A percentile compares a stretch with the other conserved stretches of the same genome.
Evolutionary conservation across 2,329 filamentous ascomycete species (phyloP).

Genomic region (Talaromyces amestolkiae): DNA sequence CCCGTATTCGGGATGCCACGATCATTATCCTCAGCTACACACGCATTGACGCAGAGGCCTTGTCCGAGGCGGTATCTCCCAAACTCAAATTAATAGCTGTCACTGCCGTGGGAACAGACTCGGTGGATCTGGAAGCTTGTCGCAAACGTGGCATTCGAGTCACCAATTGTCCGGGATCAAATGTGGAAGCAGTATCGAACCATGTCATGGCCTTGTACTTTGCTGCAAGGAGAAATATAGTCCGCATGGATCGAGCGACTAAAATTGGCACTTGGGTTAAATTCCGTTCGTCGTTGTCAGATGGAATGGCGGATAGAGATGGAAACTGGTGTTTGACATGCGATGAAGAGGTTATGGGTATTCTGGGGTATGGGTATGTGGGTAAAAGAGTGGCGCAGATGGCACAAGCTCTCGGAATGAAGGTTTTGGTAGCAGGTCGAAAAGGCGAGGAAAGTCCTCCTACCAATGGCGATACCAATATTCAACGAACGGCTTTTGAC

Average conservation of each 20-base stretch:
- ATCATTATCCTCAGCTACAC: constrained; percentile 45
- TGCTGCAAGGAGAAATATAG: constrained; percentile 44
- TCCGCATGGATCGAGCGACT: constrained; percentile 37
- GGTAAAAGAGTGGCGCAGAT: constrained; percentile 49
- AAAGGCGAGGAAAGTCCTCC: constrained; percentile 31
- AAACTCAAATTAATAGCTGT: constrained; percentile 46
- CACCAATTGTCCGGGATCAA: constrained; percentile 48
- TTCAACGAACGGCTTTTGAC: constrained; percentile 28
- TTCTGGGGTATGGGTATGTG: constrained; percentile 52
- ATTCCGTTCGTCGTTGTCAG: constrained; percentile 36
- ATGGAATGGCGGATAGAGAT: constrained; percentile 24
- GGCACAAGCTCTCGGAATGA: constrained; percentile 49
- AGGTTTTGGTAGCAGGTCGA: constrained; percentile 49
- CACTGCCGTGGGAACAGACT: constrained; percentile 49
- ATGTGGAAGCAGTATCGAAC: constrained; percentile 49
- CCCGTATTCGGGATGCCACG: constrained; percentile 47
- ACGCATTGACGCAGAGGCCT: constrained; percentile 31
- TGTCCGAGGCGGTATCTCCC: constrained; percentile 46
- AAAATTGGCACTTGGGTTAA: constrained; percentile 42
- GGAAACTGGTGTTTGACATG: constrained; percentile 45
- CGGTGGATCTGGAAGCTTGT: constrained; percentile 47
- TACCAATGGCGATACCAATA: constrained; percentile 18
- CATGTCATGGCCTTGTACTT: constrained; percentile 53
- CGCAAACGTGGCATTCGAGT: constrained; percentile 46
- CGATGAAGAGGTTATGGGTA: constrained; percentile 49